phyloP scores from a whole-genome alignment of 2,329 filamentous ascomycete species.

The Phyllosticta paracitricarpa region DNA sequence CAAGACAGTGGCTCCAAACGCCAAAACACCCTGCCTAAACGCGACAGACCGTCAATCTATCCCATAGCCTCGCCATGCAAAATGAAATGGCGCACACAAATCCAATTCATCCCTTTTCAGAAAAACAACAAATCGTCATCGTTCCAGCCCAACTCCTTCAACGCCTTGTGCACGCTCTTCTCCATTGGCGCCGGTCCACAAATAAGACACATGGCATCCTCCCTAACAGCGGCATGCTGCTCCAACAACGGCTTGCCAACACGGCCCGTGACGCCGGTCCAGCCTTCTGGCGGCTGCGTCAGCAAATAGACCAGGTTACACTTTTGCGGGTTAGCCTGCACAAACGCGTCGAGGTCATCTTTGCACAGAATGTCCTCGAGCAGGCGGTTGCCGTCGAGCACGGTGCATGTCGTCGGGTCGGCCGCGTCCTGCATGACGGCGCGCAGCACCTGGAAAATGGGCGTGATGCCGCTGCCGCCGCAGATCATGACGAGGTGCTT shows the following conservation, averaged over 20 bases:
- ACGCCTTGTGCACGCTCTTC: constrained; percentile 48
- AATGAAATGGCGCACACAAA: neutral
- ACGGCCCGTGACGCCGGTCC: constrained; percentile 59
- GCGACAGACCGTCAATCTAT: neutral
- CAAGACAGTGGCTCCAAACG: neutral
- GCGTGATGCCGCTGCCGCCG: constrained; percentile 84
- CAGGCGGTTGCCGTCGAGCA: constrained; percentile 68
- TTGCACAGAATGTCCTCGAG: constrained; percentile 77
- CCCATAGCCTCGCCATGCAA: neutral
- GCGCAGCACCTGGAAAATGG: constrained; percentile 73
- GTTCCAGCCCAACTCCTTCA: constrained; percentile 57
- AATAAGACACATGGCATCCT: constrained; percentile 55
- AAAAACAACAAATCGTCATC: constrained; percentile 70
- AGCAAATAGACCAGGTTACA: constrained; percentile 62
- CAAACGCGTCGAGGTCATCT: constrained; percentile 58
- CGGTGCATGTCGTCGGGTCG: constrained; percentile 58
- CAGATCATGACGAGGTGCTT: constrained; percentile 76
- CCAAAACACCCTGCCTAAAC: neutral
- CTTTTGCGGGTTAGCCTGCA: constrained; percentile 41
- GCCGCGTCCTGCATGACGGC: constrained; percentile 56
- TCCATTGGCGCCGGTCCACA: constrained; percentile 74
- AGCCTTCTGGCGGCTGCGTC: constrained; percentile 51
- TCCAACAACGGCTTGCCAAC: constrained; percentile 55
- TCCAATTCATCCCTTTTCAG: constrained; percentile 27
- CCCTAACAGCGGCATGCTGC: constrained; percentile 41